phyloP scores from a whole-genome alignment of 2,329 filamentous ascomycete genomes.

The Coniochaeta sp. region DNA sequence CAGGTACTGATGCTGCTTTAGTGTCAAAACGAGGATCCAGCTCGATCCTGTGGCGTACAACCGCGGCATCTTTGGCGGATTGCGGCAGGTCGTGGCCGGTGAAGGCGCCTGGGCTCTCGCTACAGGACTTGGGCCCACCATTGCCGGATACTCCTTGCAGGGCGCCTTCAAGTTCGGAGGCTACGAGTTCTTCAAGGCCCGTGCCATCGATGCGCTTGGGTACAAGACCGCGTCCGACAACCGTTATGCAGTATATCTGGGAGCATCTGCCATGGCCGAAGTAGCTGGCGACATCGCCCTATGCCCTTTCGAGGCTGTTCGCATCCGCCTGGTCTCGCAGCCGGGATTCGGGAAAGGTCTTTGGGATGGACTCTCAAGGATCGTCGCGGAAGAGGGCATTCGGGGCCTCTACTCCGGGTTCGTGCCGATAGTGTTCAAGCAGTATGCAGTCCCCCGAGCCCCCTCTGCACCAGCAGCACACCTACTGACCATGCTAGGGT shows the following conservation, averaged over 20 bases:
- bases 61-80: constrained; percentile 69
- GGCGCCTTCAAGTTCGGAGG: constrained; percentile 83
- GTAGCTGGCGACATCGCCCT: too few species aligned
- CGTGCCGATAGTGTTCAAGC: too few species aligned
- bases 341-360: too few species aligned
- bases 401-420: too few species aligned
- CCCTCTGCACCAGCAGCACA: not conserved
- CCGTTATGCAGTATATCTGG: too few species aligned
- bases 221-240: too few species aligned
- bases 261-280: too few species aligned
- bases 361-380: too few species aligned
- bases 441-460: constrained; percentile 27
- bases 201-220: constrained; percentile 62
- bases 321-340: too few species aligned
- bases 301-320: too few species aligned
- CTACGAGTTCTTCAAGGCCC: constrained; percentile 86
- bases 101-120: too few species aligned
- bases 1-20: constrained; percentile 24
- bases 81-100: constrained; percentile 53
- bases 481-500: constrained; percentile 40
- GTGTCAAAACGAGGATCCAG: constrained; percentile 83
- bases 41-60: constrained; percentile 77
- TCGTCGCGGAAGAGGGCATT: too few species aligned
- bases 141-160: constrained; percentile 78
- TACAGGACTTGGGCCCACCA: constrained; percentile 14